Base-by-base conservation (phyloP, 2,329 filamentous ascomycete species). In the Aschersonia sp. region DNA sequence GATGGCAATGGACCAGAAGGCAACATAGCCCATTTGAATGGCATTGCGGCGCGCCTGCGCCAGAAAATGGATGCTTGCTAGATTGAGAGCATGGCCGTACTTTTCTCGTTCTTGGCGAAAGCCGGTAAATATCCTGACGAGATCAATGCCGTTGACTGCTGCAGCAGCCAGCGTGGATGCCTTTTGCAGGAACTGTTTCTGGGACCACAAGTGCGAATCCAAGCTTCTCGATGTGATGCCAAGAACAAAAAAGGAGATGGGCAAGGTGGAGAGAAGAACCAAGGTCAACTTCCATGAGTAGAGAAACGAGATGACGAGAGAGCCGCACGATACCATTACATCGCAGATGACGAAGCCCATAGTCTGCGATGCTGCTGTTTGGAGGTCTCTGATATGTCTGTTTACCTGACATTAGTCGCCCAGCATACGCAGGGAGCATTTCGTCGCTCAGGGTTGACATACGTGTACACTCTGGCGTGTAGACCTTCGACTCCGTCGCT, bases 121-220 rank as follows among this genome's bases (percentile, higher is more conserved):
- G 0, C 83, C 86, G 55, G 91, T 89, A 65, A 85, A 89, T 47
- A 80, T 82, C 61, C 96, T 96, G 58, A 97, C 87, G 0, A 85
- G 77, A 51, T 94, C 87, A 40, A 96, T 91, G 3, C 78, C 80
- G 1, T 72, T 70, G 7, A 94, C 74, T 0, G 86, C 80, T 9
- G 79, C 83, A 7, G 78, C 80, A 1, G 81, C 76, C 48, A 80
- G 71, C 57, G 87, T 91, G 0, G 88, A 82, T 0, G 87, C 86
- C 45, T 73, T 67, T 2, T 77, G 77, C 1, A 95, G 73, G 48
- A 82, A 75, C 1, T 65, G 63, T 49, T 84, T 81, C 56, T 96
- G 89, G 2, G 68, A 68, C 52, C 77, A 71, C n/a, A 91, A 81
- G 9, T 80, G 80, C 3, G 74, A 66, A 35, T 83, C 76, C 38